Conservation (phyloP, 1,284 basidiomycete genomes). For the Gomphus sp. region DNA sequence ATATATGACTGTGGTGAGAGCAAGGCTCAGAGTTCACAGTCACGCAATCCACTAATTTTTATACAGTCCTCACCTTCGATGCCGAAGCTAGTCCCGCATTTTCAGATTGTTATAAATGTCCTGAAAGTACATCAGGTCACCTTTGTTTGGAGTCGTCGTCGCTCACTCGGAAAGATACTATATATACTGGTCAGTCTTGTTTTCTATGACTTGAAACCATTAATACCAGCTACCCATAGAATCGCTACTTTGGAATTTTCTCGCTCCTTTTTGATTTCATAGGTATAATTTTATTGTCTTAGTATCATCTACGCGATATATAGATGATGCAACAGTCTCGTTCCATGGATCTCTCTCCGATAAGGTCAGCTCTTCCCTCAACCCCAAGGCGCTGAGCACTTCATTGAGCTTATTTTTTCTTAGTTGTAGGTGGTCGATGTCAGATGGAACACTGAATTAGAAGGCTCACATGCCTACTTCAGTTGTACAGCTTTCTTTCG, state of each 20-base stretch:
- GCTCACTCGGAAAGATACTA: neutral
- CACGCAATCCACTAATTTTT: neutral
- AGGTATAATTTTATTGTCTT: neutral
- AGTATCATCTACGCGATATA: neutral
- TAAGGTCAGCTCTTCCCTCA: neutral
- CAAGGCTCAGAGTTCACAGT: neutral
- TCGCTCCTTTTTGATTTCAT: neutral
- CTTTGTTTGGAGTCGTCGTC: neutral
- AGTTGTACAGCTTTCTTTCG: neutral
- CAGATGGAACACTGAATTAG: neutral
- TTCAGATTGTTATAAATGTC: neutral
- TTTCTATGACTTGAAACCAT: neutral
- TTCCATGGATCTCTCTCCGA: neutral
- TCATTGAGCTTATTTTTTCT: neutral
- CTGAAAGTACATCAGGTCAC: neutral
- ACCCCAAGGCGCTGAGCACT: neutral
- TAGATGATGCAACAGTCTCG: neutral
- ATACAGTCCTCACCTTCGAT: neutral
- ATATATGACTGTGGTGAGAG: neutral
- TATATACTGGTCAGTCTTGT: neutral
- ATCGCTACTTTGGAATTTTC: neutral
- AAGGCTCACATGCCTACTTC: neutral
- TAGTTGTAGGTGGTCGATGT: neutral
- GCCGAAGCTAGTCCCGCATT: neutral
- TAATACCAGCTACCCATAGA: neutral